Evolutionary conservation across 2,329 filamentous ascomycete species (phyloP), one percentile per base, ranked within the genome.

Genomic region (Fusarium pseudonygamai): DNA sequence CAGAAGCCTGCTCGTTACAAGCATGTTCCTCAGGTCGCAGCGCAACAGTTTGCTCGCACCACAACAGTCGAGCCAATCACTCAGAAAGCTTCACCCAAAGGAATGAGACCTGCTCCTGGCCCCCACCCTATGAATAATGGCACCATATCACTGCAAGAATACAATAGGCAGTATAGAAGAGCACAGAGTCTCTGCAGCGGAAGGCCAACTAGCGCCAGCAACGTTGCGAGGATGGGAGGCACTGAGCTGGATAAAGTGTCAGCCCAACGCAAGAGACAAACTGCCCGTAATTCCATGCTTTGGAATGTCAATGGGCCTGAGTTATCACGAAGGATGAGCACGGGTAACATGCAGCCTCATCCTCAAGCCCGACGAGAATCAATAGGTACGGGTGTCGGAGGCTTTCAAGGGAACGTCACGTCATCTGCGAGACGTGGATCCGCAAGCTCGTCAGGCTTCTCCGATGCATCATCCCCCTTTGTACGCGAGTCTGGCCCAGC

Each of bases 1-100:
- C 58, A 63, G 24, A 69, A 69, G 45, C 70, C 58, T 34, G 64
- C 40, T 58, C 75, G 60, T 11, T 86, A 89, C 71, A 86, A 82
- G 40, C 86, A 90, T 73, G 79, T 89, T 5, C 89, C 89, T 20
- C 83, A 84, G 59, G 83, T 87, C 40, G 89, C 89, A 1, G 88
- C 88, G 3, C 77, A 84, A 18, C 87, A 90, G 64, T 91, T 90
- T 75, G 81, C 85, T 15, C 81, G 84, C 47, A 90, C 89, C 1
- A 85, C 88, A 1, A 88, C 87, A 4, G 81, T 84, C 22, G 84
- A 84, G 26, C 75, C 77, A 10, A 45, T 78, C 16, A 39, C 71
- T 22, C 76, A 84, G 36, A 82, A 78, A 55, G 76, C 77, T 81
- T 15, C 78, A 83, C 18, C 87, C 72, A 85, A 82, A 59, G 76